Conservation (phyloP, 257 asterid genomes). For the Sherardia arvensis region DNA sequence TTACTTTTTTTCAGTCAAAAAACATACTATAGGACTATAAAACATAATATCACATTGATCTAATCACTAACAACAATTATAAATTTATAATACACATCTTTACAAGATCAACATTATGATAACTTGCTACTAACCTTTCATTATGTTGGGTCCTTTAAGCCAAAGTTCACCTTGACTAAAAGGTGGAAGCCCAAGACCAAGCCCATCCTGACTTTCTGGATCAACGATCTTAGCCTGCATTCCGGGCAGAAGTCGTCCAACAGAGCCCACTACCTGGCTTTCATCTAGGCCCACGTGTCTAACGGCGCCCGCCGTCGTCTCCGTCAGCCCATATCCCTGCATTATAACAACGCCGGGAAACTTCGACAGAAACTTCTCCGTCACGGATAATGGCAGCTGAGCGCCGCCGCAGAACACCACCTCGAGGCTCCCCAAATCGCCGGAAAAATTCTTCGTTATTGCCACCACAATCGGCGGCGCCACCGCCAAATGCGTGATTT, state of each 20-base stretch:
- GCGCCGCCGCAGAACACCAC: constrained; percentile 44
- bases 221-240: constrained; percentile 49
- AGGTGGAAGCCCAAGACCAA: constrained; percentile 37
- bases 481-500: constrained; percentile 35
- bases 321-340: constrained; percentile 74
- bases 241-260: constrained; percentile 28
- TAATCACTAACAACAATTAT: neutral
- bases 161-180: constrained; percentile 53
- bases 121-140: constrained; percentile 34
- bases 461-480: constrained; percentile 50
- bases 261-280: constrained; percentile 30
- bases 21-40: neutral
- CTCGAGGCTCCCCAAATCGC: constrained; percentile 37
- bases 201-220: constrained; percentile 20
- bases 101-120: neutral
- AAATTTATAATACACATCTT: too few species aligned
- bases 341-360: constrained; percentile 25
- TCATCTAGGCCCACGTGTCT: constrained; percentile 29
- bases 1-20: too few species aligned
- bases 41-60: too few species aligned
- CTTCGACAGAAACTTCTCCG: constrained; percentile 21
- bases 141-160: constrained; percentile 43
- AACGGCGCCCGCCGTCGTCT: constrained; percentile 31
- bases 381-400: constrained; percentile 31
- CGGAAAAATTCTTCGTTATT: constrained; percentile 35